phyloP scores from a whole-genome alignment of 495 filamentous ascomycete species.

The Podospora fimiseda region DNA sequence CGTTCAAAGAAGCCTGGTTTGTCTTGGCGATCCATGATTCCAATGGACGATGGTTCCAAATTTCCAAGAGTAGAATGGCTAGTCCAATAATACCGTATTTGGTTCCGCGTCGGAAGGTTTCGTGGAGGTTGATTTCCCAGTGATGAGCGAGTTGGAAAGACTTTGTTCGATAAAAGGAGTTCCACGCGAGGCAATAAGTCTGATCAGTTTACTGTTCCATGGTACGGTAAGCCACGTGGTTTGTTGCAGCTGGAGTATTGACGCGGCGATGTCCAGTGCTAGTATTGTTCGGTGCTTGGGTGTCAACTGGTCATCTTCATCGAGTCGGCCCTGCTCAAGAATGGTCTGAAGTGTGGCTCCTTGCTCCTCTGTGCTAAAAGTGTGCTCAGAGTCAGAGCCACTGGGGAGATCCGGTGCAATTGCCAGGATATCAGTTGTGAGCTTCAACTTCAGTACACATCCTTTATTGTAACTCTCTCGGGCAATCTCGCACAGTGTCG shows the following conservation, averaged over 20 bases:
- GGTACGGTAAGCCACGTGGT: not conserved
- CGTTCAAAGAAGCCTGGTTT: not conserved
- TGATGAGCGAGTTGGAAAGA: too few relatives aligned
- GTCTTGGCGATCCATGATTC: not conserved
- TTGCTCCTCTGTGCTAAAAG: too few relatives aligned
- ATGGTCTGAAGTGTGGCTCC: not conserved
- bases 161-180: too few relatives aligned
- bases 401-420: too few relatives aligned
- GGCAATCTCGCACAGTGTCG: too few relatives aligned
- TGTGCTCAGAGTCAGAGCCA: too few relatives aligned
- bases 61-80: slow-evolving; percentile 1
- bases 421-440: not conserved
- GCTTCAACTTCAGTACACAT: too few relatives aligned
- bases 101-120: too few relatives aligned
- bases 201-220: not conserved
- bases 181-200: not conserved
- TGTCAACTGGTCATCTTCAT: slow-evolving; percentile 5
- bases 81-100: not conserved
- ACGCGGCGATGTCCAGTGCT: slow-evolving; percentile 14
- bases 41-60: not conserved
- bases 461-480: too few relatives aligned
- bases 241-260: slow-evolving; percentile 6
- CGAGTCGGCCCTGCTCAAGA: not conserved
- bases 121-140: too few relatives aligned
- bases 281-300: slow-evolving; percentile 9